These are phyloP conservation scores for Anaeramoeba flamelloides DNA, from an alignment of 78 protist genomes.

Conservation along the genomic window DNA sequence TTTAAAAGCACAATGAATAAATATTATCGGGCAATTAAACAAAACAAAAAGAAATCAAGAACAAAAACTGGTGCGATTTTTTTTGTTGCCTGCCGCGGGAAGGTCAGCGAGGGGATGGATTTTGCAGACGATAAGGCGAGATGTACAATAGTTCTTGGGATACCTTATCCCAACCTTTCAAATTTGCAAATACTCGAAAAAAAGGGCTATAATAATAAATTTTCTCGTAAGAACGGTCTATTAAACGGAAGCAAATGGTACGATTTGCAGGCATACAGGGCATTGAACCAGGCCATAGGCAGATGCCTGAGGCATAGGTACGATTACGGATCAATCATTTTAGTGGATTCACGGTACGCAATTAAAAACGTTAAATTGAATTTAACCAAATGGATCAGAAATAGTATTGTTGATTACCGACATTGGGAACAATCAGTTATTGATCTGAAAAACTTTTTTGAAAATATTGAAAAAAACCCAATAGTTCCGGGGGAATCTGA, in stretches of 20 bases:
- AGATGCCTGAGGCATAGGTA: constrained; percentile 32
- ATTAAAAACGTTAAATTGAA: no score
- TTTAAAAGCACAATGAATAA: background rate
- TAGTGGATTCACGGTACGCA: constrained; percentile 33
- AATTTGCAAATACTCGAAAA: constrained; percentile 7
- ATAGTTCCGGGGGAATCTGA: no score
- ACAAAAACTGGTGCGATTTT: constrained; percentile 28
- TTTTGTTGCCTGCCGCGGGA: constrained; percentile 42
- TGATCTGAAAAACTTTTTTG: no score
- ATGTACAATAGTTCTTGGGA: constrained; percentile 30
- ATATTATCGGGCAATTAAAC: background rate
- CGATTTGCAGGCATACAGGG: constrained; percentile 33
- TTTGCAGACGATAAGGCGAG: constrained; percentile 34
- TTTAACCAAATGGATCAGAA: no score
- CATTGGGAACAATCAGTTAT: no score
- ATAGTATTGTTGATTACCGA: no score
- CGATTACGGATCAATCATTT: constrained; percentile 33
- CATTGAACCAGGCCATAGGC: constrained; percentile 45
- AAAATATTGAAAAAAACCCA: no score
- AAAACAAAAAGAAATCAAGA: background rate
- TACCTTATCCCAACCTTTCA: constrained; percentile 33
- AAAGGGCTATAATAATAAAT: background rate
- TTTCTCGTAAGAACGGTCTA: background rate
- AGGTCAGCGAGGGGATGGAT: constrained; percentile 34
- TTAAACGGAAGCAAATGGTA: no score